Evolutionary conservation across 805 yeast species (phyloP), one percentile per base, ranked within the genome.

Genomic region (Candida ipomoeae): DNA sequence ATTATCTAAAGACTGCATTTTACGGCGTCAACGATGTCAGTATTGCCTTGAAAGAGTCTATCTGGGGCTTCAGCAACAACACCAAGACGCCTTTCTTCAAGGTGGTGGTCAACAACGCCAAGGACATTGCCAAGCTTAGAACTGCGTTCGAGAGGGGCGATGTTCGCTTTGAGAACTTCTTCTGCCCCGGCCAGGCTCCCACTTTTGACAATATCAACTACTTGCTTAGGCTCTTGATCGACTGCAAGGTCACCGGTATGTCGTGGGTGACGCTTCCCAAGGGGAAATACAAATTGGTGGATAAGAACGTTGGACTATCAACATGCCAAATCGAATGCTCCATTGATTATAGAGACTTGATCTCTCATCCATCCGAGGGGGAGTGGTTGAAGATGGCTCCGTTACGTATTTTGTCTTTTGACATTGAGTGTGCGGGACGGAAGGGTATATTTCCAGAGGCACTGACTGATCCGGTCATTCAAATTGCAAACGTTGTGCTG

Each of bases 371-470:
- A 1, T 79, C 97, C 0, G 98, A 92, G 63, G 97, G 96, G 4
- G 90, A 91, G 53, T 95, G 95, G 91, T 79, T 89, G 34, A 85
- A 83, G 57, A 85, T 87, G 71, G 98, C 99, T 1, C 99, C 99
- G 0, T 75, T 94, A 52, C 84, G 99, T 62, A 84, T 94, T 44
- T 73, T 94, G 57, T 90, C 97, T 10, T 92, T 94, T 66, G 99
- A 94, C 76, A 94, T 94, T 54, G 99, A 94, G 69, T 94, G 99
- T 78, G 94, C 99, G 3, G 99, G 99, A 41, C 82, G 99, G 68
- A 87, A 89, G 56, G 99, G 99, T 48, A 80, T 94, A 11, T 94
- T 94, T 66, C 99, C 99, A 1, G 99, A 94, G 63, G 85, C 99
- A 1, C 87, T 87, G 54, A 79, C 82, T 43, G 99, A 94, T 71